Evolutionary conservation across 1,139 yeast species (phyloP), one percentile per base, ranked within the genome.

Genomic region (Yamadazyma epiphylla): DNA sequence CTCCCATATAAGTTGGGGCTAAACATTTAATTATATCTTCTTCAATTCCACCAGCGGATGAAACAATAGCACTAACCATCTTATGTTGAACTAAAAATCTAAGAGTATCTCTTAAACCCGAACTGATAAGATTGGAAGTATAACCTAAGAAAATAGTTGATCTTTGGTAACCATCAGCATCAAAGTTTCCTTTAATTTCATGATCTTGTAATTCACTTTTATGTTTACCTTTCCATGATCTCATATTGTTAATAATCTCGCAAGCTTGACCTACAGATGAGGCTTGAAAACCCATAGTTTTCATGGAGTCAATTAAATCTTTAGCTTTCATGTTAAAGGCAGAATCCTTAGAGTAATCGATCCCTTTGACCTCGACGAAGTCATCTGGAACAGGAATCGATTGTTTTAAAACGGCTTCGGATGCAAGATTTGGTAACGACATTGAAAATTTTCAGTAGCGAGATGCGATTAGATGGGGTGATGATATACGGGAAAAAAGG

Each of bases 271-370:
- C 80, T 26, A 91, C 71, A 3, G 94, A 74, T 13, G 89, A 75
- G 5, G 95, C 98, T 62, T 91, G 99, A 69, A 91, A 94, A n/a
- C 99, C 99, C 96, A 91, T 91, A 27, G 78, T 79, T 46, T 68
- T 76, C 98, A 94, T 91, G 24, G 94, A 76, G 22, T 66, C 68
- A 42, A 91, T 74, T 43, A 91, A 66, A 49, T 86, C 94, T 12
- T 70, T 68, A 16, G 97, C 97, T 29, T 70, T 66, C 75, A 85
- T 78, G 56, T 87, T 77, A 41, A 62, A 69, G 13, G 83, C 78
- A 34, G 70, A 70, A 28, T 83, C 81, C 44, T 79, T 70, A 30
- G 89, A 78, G 59, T 89, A 94, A 58, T 91, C 96, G 29, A 91
- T 77, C 32, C 98, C 99, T 35, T 73, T 64, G 24, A 94, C 96